Conservation (phyloP, 1,284 basidiomycete genomes). For the Athelia psychrophila region DNA sequence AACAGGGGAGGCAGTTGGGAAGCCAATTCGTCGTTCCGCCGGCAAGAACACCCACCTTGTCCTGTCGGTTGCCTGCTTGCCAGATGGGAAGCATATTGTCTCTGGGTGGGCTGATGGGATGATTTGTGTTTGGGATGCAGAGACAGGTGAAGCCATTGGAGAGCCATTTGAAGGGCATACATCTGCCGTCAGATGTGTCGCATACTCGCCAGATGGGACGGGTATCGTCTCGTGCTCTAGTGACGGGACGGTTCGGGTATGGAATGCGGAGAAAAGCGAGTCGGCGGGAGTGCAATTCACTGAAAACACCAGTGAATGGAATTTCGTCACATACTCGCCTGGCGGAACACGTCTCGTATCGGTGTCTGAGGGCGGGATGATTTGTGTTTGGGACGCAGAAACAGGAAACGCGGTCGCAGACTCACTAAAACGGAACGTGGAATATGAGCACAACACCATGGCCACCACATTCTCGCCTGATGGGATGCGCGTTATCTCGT, state of each 20-base stretch:
- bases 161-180: conserved; percentile 1
- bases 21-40: not conserved
- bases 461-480: no score
- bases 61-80: conserved; percentile 7
- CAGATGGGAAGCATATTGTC: conserved; percentile 5
- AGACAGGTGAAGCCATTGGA: not conserved
- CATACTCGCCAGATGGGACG: not conserved
- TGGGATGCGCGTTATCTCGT: no score
- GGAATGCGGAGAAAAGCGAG: conserved; percentile 2
- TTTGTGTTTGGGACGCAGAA: not conserved
- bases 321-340: conserved; percentile 7
- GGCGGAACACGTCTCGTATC: conserved; percentile 6
- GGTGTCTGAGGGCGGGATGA: conserved; percentile 3
- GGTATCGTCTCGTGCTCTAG: not conserved
- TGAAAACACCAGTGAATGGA: conserved; percentile 1
- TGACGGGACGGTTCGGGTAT: not conserved
- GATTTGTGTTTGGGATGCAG: not conserved
- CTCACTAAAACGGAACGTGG: no score
- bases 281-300: not conserved
- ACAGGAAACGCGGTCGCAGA: not conserved
- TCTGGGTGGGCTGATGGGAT: conserved; percentile 5
- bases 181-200: conserved; percentile 8
- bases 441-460: no score
- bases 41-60: conserved; percentile 1
- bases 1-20: not conserved